A percentile compares a stretch with the other conserved stretches of the same genome.
These are phyloP conservation scores for Cordia subcordata DNA, from an alignment of 257 asterid species.

Conservation along the genomic window DNA sequence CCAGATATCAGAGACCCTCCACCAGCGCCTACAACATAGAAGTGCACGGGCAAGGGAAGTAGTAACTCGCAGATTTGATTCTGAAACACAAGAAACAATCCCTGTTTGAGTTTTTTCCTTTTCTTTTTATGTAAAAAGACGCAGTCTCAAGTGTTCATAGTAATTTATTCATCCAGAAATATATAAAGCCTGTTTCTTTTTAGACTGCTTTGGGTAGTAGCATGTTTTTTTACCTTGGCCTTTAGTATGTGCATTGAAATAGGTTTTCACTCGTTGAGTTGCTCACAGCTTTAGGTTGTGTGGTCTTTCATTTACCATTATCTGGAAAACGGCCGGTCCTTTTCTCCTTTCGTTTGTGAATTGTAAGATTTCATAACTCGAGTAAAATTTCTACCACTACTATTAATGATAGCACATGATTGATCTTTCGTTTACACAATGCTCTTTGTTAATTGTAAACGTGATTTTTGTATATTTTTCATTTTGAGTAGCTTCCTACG, in stretches of 20 bases:
- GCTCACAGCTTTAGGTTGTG: no score
- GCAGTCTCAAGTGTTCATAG: conserved; percentile 7
- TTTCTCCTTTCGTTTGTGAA: no score
- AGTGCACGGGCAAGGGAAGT: conserved; percentile 76
- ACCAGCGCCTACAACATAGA: conserved; percentile 88
- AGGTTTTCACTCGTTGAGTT: no score
- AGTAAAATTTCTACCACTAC: no score
- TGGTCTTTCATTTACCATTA: no score
- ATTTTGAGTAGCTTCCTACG: no score
- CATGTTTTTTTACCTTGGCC: not conserved
- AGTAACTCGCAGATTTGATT: conserved; percentile 46
- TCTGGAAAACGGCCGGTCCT: no score
- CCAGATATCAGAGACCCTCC: conserved; percentile 74
- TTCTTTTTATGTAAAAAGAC: not conserved
- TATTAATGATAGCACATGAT: no score
- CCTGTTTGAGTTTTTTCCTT: conserved; percentile 30
- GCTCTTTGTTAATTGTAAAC: no score
- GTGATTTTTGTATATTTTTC: no score
- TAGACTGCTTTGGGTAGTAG: not conserved
- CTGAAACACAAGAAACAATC: conserved; percentile 43
- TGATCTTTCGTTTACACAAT: no score
- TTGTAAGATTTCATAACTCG: no score
- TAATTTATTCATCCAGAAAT: not conserved
- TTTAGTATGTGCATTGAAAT: not conserved
- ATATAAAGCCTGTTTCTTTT: not conserved